A percentile compares a stretch with the other conserved stretches of the same genome.
These are phyloP conservation scores for Monilinia vaccinii-corymbosi DNA, from an alignment of 2,329 filamentous ascomycete species.

Conservation along the genomic window DNA sequence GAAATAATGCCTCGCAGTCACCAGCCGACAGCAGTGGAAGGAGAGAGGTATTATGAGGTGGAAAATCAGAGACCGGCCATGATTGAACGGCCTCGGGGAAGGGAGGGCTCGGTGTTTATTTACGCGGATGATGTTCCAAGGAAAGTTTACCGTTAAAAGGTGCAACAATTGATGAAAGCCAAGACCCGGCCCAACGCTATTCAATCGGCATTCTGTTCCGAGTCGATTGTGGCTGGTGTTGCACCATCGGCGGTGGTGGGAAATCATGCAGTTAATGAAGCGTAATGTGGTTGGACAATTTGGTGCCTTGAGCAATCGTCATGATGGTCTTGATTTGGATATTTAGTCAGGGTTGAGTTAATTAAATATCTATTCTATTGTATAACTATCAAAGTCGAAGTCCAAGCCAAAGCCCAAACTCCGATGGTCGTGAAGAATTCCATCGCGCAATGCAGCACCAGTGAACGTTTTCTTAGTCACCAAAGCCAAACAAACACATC, in stretches of 20 bases:
- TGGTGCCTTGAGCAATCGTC: too few species aligned
- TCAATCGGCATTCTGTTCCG: background rate
- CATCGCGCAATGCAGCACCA: background rate
- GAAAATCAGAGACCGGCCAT: conserved; percentile 21
- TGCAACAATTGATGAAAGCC: background rate
- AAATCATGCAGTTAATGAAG: background rate
- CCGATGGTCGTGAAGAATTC: background rate
- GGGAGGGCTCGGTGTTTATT: conserved; percentile 26
- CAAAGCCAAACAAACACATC: background rate
- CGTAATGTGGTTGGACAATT: background rate
- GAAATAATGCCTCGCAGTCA: conserved; percentile 22
- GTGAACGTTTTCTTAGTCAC: background rate
- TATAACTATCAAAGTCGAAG: background rate
- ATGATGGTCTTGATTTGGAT: conserved; percentile 2
- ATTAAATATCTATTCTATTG: background rate
- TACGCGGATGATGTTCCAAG: conserved; percentile 27
- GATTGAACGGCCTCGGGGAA: conserved; percentile 24
- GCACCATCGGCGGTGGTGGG: background rate
- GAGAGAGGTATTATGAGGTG: conserved; percentile 23
- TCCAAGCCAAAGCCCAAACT: background rate
- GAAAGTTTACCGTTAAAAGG: conserved; percentile 25
- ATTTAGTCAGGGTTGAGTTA: background rate
- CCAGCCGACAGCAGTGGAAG: conserved; percentile 15
- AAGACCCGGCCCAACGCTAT: background rate
- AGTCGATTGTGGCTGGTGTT: conserved; percentile 1